phyloP scores from a whole-genome alignment of 768 basidiomycete genomes.

The Daedaleopsis nitida region DNA sequence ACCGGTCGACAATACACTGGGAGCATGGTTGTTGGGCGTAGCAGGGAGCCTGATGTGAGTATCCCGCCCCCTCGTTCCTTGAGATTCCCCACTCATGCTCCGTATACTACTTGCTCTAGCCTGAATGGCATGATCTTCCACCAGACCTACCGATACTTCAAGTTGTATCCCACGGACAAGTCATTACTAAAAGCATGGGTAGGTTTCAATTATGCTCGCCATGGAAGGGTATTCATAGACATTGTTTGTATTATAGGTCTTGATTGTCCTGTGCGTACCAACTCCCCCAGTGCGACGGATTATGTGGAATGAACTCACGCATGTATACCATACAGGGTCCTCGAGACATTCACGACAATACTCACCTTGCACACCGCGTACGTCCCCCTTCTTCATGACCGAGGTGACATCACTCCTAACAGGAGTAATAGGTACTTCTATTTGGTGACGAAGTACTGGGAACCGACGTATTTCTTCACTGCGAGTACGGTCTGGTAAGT shows the following conservation, averaged over 20 bases:
- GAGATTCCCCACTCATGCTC: not conserved
- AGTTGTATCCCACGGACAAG: not conserved
- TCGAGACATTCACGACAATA: constrained; percentile 2
- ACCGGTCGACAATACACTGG: constrained; percentile 2
- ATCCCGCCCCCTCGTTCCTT: not conserved
- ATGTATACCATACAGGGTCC: not conserved
- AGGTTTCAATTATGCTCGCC: not conserved
- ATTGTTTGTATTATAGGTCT: not conserved
- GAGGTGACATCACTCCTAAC: not conserved
- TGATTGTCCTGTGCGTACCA: not conserved
- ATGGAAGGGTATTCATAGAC: no score
- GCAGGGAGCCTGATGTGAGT: not conserved
- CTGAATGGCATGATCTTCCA: constrained; percentile 1
- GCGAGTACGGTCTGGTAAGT: not conserved
- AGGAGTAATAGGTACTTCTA: not conserved
- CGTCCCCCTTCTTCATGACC: not conserved
- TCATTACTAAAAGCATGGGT: not conserved
- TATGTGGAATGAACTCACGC: not conserved
- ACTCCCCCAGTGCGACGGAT: not conserved
- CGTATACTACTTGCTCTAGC: not conserved
- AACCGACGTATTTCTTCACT: constrained; percentile 2
- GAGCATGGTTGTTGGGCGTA: not conserved
- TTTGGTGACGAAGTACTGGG: constrained; percentile 2
- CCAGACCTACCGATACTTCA: not conserved
- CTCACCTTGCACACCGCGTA: constrained; percentile 5